phyloP scores from a whole-genome alignment of 345 rosid species.

The Eucalyptus virginea region DNA sequence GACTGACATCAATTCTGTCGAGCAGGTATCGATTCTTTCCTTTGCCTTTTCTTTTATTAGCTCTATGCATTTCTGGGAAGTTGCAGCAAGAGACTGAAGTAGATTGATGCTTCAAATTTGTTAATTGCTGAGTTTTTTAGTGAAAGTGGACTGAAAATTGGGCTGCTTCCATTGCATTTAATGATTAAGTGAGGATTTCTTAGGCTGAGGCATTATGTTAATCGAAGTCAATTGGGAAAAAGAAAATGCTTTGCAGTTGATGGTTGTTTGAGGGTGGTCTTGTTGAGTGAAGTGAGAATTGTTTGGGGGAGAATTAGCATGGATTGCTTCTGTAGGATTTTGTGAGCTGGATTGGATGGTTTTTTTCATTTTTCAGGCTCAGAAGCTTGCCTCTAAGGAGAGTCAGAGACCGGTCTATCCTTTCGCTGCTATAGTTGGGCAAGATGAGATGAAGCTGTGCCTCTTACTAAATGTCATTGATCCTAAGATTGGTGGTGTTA shows the following conservation, averaged over 20 bases:
- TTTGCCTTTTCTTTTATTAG: not conserved
- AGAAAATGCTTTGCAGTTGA: not conserved
- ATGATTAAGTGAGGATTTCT: not conserved
- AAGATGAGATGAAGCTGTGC: conserved; percentile 96
- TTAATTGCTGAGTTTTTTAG: not conserved
- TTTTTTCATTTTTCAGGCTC: conserved; percentile 19
- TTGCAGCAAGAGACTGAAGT: not conserved
- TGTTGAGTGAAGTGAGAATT: not conserved
- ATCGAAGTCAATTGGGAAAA: not conserved
- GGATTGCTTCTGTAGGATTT: not conserved
- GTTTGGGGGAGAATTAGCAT: not conserved
- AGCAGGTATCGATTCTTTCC: conserved; percentile 27
- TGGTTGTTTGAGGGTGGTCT: not conserved
- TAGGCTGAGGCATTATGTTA: not conserved
- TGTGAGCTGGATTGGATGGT: not conserved
- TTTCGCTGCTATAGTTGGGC: conserved; percentile 91
- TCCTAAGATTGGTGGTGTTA: conserved; percentile 94
- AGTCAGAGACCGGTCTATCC: conserved; percentile 88
- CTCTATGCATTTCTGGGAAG: not conserved
- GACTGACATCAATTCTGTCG: conserved; percentile 56
- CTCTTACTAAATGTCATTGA: conserved; percentile 87
- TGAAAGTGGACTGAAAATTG: not conserved
- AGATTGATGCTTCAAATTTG: not conserved
- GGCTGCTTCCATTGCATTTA: not conserved
- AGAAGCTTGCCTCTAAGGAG: conserved; percentile 44